These are phyloP conservation scores for Micractinium sp. DNA, from an alignment of 139 green algal genomes.

Conservation along the genomic window DNA sequence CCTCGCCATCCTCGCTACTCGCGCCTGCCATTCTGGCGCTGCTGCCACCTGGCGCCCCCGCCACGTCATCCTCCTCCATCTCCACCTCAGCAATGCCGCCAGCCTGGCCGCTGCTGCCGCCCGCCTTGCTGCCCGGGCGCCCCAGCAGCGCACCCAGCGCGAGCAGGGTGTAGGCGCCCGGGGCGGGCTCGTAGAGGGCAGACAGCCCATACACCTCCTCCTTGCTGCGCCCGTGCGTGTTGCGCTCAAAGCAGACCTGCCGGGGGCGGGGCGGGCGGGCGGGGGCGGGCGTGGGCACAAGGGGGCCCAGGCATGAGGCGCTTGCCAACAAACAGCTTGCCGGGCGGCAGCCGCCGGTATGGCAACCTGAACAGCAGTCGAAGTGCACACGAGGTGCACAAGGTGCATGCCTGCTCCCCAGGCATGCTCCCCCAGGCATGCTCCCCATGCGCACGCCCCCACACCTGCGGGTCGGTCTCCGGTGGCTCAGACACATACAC, in stretches of 20 bases:
- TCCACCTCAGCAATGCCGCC: conserved; percentile 63
- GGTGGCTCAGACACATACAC: conserved; percentile 61
- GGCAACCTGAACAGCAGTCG: background rate
- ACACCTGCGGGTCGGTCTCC: conserved; percentile 42
- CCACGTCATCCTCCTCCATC: conserved; percentile 48
- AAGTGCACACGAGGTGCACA: too few species aligned
- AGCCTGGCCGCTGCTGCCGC: background rate
- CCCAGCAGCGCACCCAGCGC: conserved; percentile 17
- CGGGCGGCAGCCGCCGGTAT: background rate
- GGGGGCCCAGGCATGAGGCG: background rate
- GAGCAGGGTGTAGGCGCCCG: conserved; percentile 44
- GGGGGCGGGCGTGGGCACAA: background rate
- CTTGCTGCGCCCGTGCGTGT: conserved; percentile 54
- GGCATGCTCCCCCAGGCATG: background rate
- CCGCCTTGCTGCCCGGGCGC: background rate
- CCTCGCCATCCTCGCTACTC: background rate
- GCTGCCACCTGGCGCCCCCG: background rate
- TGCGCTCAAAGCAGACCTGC: conserved; percentile 55
- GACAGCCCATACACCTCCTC: conserved; percentile 46
- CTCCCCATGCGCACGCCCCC: too few species aligned
- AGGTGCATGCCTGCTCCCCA: background rate
- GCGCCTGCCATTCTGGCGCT: background rate
- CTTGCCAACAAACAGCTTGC: too few species aligned
- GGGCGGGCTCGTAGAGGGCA: conserved; percentile 47
- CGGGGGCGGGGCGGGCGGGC: background rate